These are phyloP conservation scores for Fusarium citri DNA, from an alignment of 2,329 filamentous ascomycete species.

Conservation along the genomic window DNA sequence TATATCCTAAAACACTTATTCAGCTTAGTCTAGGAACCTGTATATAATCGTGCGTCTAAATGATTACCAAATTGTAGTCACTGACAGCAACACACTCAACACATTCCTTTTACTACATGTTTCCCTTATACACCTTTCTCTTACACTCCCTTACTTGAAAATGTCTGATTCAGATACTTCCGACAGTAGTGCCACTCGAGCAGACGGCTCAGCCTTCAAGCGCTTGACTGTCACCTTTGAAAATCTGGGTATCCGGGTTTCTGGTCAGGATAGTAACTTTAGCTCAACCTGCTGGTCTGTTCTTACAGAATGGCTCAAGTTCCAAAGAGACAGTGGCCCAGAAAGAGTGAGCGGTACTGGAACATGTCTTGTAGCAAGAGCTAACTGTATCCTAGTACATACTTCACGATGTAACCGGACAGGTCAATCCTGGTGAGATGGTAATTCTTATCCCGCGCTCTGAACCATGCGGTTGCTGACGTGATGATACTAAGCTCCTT, in stretches of 20 bases:
- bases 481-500: not conserved
- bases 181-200: not conserved
- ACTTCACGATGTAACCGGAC: not conserved
- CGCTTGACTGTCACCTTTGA: not conserved
- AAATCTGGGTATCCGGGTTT: not conserved
- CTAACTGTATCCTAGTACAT: not conserved
- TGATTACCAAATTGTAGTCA: too few relatives aligned
- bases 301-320: not conserved
- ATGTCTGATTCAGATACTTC: not conserved
- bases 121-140: too few relatives aligned
- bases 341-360: not conserved
- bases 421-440: not conserved
- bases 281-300: not conserved
- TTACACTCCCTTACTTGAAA: not conserved
- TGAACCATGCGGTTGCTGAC: not conserved
- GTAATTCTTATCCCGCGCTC: not conserved
- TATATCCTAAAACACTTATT: too few relatives aligned
- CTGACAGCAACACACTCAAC: too few relatives aligned
- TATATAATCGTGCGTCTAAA: too few relatives aligned
- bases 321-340: not conserved
- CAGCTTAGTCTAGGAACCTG: too few relatives aligned
- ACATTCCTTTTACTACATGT: too few relatives aligned
- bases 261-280: not conserved
- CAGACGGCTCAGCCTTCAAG: accelerated
- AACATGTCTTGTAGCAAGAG: accelerated